These are phyloP conservation scores for Podila verticillata DNA, from an alignment of 192 early-diverging fungal genomes.

Conservation along the genomic window DNA sequence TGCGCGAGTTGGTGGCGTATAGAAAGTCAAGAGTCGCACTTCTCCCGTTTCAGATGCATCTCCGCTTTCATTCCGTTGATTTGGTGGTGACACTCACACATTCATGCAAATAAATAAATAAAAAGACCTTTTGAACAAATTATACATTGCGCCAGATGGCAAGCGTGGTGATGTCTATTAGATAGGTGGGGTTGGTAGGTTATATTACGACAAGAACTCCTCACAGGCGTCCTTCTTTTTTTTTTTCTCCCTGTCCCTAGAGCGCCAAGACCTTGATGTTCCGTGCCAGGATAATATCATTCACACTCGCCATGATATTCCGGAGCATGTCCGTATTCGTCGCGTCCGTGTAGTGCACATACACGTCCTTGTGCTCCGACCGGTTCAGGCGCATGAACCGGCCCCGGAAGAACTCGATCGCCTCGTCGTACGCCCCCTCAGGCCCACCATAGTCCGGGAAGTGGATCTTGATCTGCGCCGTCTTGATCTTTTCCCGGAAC, in stretches of 20 bases:
- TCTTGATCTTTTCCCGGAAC: conserved; percentile 61
- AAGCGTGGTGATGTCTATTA: too few relatives aligned
- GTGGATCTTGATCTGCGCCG: conserved; percentile 56
- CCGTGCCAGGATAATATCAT: neutral
- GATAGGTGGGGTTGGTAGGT: too few relatives aligned
- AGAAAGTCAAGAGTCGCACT: too few relatives aligned
- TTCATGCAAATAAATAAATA: too few relatives aligned
- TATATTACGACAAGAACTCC: too few relatives aligned
- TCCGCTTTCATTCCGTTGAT: too few relatives aligned
- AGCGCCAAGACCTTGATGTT: neutral
- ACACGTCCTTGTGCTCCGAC: conserved; percentile 51
- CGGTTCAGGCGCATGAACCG: conserved; percentile 52
- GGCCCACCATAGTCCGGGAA: conserved; percentile 66
- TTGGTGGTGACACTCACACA: too few relatives aligned
- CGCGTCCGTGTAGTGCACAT: conserved; percentile 58
- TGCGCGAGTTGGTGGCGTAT: too few relatives aligned
- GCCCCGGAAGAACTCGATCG: conserved; percentile 38
- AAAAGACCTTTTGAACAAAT: too few relatives aligned
- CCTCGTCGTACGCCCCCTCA: conserved; percentile 29
- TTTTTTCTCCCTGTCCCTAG: neutral
- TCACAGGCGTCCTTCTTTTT: too few relatives aligned
- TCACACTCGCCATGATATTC: conserved; percentile 52
- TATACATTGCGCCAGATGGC: too few relatives aligned
- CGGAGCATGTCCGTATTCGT: conserved; percentile 54
- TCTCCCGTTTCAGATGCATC: too few relatives aligned